A percentile compares a stretch with the other conserved stretches of the same genome.
Evolutionary conservation across 306 rosid genomes (phyloP).

Genomic region (Hippophae rhamnoides): DNA sequence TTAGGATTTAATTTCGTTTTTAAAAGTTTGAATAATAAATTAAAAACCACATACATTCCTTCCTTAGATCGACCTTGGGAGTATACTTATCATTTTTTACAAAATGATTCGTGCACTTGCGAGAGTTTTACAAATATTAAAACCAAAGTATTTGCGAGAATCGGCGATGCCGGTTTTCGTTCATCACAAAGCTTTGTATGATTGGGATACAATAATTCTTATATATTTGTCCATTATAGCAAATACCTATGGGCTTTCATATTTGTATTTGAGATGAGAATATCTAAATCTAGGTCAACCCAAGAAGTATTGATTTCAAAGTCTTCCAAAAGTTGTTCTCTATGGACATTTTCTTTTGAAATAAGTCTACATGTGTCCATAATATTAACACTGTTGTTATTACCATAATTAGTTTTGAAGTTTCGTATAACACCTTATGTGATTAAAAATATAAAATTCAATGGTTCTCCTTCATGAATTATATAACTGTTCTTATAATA

Average conservation of each 20-base stretch:
- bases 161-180: too few relatives aligned
- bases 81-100: too few relatives aligned
- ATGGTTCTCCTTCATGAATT: constrained; percentile 16
- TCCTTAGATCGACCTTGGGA: too few relatives aligned
- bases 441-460: constrained; percentile 16
- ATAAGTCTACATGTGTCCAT: too few relatives aligned
- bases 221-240: constrained; percentile 5
- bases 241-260: constrained; percentile 5
- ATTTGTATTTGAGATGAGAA: constrained; percentile 11
- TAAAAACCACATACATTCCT: too few relatives aligned
- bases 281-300: neutral
- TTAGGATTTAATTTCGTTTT: too few relatives aligned
- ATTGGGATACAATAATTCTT: neutral
- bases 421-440: neutral
- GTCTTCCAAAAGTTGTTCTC: constrained; percentile 15
- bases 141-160: too few relatives aligned
- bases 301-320: too few relatives aligned
- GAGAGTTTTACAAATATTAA: too few relatives aligned
- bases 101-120: too few relatives aligned
- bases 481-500: constrained; percentile 6
- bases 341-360: neutral
- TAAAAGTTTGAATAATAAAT: too few relatives aligned
- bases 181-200: too few relatives aligned
- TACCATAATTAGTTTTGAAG: neutral
- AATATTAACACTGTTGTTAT: neutral